A percentile compares a stretch with the other conserved stretches of the same genome.
Evolutionary conservation across 2,329 filamentous ascomycete genomes (phyloP).

Genomic region (Beauveria scarabaeidicola): DNA sequence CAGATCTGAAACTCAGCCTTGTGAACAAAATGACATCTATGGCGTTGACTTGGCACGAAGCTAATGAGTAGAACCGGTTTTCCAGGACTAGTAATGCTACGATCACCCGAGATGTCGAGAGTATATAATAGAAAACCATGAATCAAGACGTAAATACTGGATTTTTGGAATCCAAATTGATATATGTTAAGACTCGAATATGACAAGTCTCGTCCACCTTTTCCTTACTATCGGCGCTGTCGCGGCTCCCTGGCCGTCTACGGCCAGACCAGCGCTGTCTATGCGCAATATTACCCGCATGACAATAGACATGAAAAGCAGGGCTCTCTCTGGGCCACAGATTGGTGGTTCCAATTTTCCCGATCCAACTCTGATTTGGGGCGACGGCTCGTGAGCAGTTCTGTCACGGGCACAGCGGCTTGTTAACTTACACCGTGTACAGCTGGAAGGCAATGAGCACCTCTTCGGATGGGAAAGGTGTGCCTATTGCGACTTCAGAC

Average conservation of each 20-base stretch:
- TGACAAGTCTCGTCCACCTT: background rate
- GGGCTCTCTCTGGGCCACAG: conserved; percentile 6
- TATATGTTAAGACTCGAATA: background rate
- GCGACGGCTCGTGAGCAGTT: conserved; percentile 9
- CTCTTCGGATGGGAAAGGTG: conserved; percentile 1
- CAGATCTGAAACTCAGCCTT: background rate
- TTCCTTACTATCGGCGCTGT: background rate
- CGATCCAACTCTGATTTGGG: conserved; percentile 7
- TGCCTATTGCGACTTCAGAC: conserved; percentile 4
- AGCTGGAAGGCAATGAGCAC: conserved; percentile 12
- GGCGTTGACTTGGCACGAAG: background rate
- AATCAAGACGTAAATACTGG: background rate
- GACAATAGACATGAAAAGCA: background rate
- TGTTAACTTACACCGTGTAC: background rate
- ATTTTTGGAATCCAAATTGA: too few species aligned
- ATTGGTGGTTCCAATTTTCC: conserved; percentile 3
- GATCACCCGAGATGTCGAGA: background rate
- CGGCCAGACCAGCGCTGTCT: background rate
- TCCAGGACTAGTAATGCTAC: background rate
- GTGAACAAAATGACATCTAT: background rate
- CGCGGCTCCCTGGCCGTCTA: background rate
- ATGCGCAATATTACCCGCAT: conserved; percentile 7
- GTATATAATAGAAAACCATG: background rate
- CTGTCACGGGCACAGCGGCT: background rate
- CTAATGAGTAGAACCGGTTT: background rate